Base-by-base conservation (phyloP, 164 flowering plant species). In the Vitis riparia region DNA sequence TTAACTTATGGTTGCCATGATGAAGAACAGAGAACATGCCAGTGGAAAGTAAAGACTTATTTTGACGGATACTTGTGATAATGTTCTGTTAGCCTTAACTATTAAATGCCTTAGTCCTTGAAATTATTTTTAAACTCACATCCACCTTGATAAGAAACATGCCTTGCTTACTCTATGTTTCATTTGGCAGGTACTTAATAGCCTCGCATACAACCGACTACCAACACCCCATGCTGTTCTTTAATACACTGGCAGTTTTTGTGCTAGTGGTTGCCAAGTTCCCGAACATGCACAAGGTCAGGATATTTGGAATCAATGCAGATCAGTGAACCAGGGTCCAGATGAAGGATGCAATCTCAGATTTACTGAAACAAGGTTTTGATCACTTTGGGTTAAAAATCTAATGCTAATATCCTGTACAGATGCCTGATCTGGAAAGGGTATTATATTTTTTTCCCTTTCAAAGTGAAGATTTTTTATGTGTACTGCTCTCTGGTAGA, bases 201-300 rank as follows among this genome's bases (percentile, higher is more conserved):
- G 91, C 91, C n/a, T 87, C 89, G 0, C 91, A 85, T 72, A 85
- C 86, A 23, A 87, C 91, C 0, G 89, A 87, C 72, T 83, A 87
- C 65, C 86, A 82, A 55, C 79, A 87, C 56, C 91, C 89, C 1
- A 85, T 85, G 91, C 85, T 87, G 23, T 80, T 84, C 64, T 75
- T 87, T 73, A 85, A 87, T 76, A 85, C 91, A 11, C 60, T 85
- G 15, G 89, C 91, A 12, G 87, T 87, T 49, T 78, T 81, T 64
- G 80, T 85, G 30, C 76, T 85, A 61, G 88, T 85, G 9, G 83
- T 87, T 63, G 91, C 91, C 76, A 85, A 87, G 79, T 85, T 87
- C 71, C 91, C 89, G 4, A 76, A 85, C 74, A 84, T 87, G 91
- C 89, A 87, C 81, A 85, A 81, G 76, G 91, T 87, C 62, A 86